Base-by-base conservation (phyloP, 2,329 filamentous ascomycete genomes). In the Purpureocillium lavendulum region DNA sequence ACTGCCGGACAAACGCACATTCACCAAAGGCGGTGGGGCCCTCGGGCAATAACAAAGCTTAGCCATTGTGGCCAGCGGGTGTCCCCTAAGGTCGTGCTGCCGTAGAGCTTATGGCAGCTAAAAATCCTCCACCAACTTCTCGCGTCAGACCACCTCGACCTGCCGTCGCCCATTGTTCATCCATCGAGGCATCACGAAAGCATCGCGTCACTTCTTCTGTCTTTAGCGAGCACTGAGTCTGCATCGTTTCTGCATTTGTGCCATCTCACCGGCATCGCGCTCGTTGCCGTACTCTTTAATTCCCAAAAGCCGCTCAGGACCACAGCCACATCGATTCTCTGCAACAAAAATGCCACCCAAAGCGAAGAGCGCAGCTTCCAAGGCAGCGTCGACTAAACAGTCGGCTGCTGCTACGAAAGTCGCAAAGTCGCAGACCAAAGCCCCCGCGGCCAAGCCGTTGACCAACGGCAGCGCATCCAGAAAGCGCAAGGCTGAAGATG, bases 391-490 rank as follows among this genome's bases (percentile, higher is more conserved):
- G 10, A 43, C 56, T 14, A 57, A 54, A 41, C 54, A 54, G 39
- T 33, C 54, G 38, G 48, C 50, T 9, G 43, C 48, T 34, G 39
- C 49, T 7, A 45, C 51, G 37, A 52, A 64, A 38, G 72, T 73
- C 60, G 43, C 51, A 28, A 54, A 48, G 45, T 10, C 36, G 8
- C n/a, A 14, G 14, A 30, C 6, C 4, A 57, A 58, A 50, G 49
- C 54, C 50, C 52, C 47, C 42, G 28, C 43, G 30, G 35, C 44
- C 2, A 45, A 47, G 34, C 14, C 33, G n/a, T 50, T 50, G 43
- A 40, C 49, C 11, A 48, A 49, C 29, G 47, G 48, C 30, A 41
- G 48, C 15, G 49, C 49, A 40, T 44, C 49, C 21, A 51, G 47
- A 34, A 57, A 58, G 45, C 46, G 47, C 16, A 51, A 55, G 39